Conservation (phyloP, 352 stramenopile genomes). For the Globisporangium polare region DNA sequence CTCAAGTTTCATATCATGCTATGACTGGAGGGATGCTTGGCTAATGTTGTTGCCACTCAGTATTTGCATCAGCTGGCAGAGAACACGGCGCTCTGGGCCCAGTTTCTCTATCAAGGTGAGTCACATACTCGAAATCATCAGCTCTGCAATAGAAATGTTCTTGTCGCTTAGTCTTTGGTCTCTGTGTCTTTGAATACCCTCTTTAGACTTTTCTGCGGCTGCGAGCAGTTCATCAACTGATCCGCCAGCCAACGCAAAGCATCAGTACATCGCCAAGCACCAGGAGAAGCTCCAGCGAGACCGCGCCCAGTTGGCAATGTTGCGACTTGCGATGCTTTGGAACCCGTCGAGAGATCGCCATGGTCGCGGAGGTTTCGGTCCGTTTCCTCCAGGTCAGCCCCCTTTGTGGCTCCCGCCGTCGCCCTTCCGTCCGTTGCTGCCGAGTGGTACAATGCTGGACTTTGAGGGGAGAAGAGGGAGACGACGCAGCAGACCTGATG, state of each 20-base stretch:
- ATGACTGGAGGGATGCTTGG: too few species aligned
- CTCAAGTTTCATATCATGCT: neutral
- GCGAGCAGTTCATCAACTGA: too few species aligned
- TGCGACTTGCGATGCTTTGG: constrained; percentile 2
- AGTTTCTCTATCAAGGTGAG: constrained; percentile 29
- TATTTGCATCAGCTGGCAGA: constrained; percentile 8
- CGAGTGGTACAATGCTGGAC: neutral
- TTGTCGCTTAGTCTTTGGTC: too few species aligned
- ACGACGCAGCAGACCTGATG: neutral
- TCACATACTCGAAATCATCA: too few species aligned
- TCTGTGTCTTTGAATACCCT: neutral
- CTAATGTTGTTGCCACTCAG: too few species aligned
- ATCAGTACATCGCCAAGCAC: neutral
- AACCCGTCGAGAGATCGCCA: neutral
- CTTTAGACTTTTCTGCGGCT: neutral
- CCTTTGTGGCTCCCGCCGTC: constrained; percentile 1
- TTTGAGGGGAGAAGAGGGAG: neutral
- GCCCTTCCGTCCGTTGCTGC: neutral
- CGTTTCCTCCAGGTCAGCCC: neutral
- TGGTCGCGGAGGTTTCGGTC: neutral
- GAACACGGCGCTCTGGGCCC: constrained; percentile 24
- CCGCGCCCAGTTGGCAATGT: neutral
- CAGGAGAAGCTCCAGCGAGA: neutral
- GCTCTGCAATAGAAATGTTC: too few species aligned
- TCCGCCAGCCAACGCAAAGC: neutral